phyloP scores from a whole-genome alignment of 768 basidiomycete genomes.

The Rhodotorula diobovata region DNA sequence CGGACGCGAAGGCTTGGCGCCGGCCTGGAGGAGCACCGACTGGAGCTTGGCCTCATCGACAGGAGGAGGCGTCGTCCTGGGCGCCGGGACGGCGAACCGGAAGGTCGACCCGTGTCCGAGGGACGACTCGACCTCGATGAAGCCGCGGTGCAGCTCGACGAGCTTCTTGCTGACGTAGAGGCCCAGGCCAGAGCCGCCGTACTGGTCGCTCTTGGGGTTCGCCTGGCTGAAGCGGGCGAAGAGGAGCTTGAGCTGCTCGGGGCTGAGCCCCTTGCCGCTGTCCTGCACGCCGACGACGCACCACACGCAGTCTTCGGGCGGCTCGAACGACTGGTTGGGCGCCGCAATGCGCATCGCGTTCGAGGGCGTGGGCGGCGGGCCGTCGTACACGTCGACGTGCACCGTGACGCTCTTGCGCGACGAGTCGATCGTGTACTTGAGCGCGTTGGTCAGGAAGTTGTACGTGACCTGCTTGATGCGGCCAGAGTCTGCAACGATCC shows the following conservation, averaged over 20 bases:
- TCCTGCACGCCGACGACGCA: constrained; percentile 25
- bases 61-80: too few relatives aligned
- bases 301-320: constrained; percentile 7
- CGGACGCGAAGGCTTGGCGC: too few relatives aligned
- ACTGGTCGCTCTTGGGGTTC: constrained; percentile 22
- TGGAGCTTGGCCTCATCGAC: background rate
- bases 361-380: background rate
- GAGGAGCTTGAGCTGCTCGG: constrained; percentile 12
- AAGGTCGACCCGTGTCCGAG: constrained; percentile 7
- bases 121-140: constrained; percentile 15
- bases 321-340: background rate
- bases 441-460: constrained; percentile 27
- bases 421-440: constrained; percentile 18
- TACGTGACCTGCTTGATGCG: constrained; percentile 25
- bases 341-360: constrained; percentile 11
- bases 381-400: constrained; percentile 19
- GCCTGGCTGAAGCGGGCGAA: constrained; percentile 32
- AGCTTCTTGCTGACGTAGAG: constrained; percentile 35
- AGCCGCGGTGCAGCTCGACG: constrained; percentile 34
- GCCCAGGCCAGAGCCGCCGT: constrained; percentile 28
- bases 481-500: constrained; percentile 13
- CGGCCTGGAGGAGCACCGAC: too few relatives aligned
- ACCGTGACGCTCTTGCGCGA: constrained; percentile 15
- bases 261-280: constrained; percentile 19
- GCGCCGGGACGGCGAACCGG: background rate